These are phyloP conservation scores for Naganishia albida DNA, from an alignment of 1,284 basidiomycete species.

Conservation along the genomic window DNA sequence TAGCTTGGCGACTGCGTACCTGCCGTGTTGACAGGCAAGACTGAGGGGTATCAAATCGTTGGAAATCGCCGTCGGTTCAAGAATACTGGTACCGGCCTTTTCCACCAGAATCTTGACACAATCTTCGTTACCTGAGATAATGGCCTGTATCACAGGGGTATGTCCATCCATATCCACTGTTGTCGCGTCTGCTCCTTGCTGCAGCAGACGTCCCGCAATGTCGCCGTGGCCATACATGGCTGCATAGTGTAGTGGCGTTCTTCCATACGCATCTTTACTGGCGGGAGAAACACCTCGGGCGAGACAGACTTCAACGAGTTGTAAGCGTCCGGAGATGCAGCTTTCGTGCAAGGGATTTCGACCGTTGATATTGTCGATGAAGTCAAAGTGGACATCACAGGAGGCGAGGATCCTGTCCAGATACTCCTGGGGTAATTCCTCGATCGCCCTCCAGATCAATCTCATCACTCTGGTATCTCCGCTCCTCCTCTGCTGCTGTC, in stretches of 20 bases:
- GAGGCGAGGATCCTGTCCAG: slow-evolving; percentile 73
- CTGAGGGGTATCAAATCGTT: slow-evolving; percentile 84
- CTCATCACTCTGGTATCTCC: slow-evolving; percentile 60
- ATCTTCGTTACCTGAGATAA: slow-evolving; percentile 77
- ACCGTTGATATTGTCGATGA: slow-evolving; percentile 96
- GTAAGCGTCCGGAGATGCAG: slow-evolving; percentile 76
- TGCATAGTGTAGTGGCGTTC: slow-evolving; percentile 92
- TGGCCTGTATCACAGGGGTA: slow-evolving; percentile 89
- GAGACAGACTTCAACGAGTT: slow-evolving; percentile 82
- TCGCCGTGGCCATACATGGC: slow-evolving; percentile 85
- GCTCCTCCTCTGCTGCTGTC: slow-evolving; percentile 48
- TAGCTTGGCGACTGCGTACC: slow-evolving; percentile 77
- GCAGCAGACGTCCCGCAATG: slow-evolving; percentile 75
- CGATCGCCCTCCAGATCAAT: slow-evolving; percentile 86
- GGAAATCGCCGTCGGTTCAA: slow-evolving; percentile 60
- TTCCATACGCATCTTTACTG: slow-evolving; percentile 82
- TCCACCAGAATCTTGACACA: slow-evolving; percentile 78
- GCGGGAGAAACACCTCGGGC: slow-evolving; percentile 67
- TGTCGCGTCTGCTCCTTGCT: slow-evolving; percentile 66
- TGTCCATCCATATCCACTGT: slow-evolving; percentile 89
- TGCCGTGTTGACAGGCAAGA: slow-evolving; percentile 86
- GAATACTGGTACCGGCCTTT: slow-evolving; percentile 62
- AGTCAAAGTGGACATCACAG: slow-evolving; percentile 82
- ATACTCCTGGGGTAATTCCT: slow-evolving; percentile 71
- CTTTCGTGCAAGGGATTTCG: slow-evolving; percentile 94